Conservation (phyloP, 73 alveolate species). For the Blepharisma japonicum region DNA sequence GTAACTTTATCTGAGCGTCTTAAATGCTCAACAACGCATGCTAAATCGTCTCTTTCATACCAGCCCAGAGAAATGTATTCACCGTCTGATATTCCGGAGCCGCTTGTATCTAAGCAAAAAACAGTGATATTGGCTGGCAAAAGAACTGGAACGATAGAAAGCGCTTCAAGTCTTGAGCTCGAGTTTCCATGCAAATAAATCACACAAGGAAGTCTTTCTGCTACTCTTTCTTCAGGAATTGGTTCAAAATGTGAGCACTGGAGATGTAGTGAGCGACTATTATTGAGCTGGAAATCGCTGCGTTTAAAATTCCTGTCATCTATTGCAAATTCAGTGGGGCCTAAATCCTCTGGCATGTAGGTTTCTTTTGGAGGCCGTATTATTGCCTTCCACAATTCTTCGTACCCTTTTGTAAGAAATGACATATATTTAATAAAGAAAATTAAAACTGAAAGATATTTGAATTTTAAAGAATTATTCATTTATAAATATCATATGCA, state of each 20-base stretch:
- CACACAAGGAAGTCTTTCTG: conserved; percentile 83
- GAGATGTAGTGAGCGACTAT: conserved; percentile 50
- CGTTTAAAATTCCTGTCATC: conserved; percentile 22
- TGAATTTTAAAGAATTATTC: too few species aligned
- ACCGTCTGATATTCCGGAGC: conserved; percentile 68
- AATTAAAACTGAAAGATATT: too few species aligned
- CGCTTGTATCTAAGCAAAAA: conserved; percentile 49
- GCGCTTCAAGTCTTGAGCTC: conserved; percentile 53
- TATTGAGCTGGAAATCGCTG: conserved; percentile 35
- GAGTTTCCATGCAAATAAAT: conserved; percentile 79
- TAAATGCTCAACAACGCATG: conserved; percentile 50
- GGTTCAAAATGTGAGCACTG: conserved; percentile 80
- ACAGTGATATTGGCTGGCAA: conserved; percentile 41
- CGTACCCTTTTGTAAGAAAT: conserved; percentile 61
- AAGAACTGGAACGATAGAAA: conserved; percentile 38
- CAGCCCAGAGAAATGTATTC: conserved; percentile 69
- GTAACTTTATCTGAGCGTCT: conserved; percentile 48
- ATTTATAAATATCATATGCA: too few species aligned
- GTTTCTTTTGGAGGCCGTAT: conserved; percentile 97
- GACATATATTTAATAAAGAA: too few species aligned
- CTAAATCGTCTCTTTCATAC: conserved; percentile 66
- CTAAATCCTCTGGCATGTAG: conserved; percentile 72
- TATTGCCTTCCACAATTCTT: conserved; percentile 94
- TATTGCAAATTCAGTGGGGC: conserved; percentile 41
- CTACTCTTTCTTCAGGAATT: conserved; percentile 39